Evolutionary conservation across 139 green algal genomes (phyloP).

Genomic region (Haematococcus lacustris): DNA sequence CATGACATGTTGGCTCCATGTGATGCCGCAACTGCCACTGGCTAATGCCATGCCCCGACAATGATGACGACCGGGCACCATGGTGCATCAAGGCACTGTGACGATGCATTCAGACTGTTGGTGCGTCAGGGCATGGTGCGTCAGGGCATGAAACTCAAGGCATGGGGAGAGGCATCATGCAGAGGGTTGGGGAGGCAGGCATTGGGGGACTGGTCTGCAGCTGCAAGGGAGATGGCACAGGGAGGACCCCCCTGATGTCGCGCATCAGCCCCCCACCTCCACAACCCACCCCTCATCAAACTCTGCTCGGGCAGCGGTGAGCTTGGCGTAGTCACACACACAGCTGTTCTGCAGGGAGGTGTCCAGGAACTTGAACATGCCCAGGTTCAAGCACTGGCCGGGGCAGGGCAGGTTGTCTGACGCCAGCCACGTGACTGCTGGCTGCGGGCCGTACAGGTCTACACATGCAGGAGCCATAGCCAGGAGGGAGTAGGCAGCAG

Average conservation of each 20-base stretch:
- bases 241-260: neutral
- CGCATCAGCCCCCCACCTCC: neutral
- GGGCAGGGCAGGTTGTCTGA: slow-evolving; percentile 16
- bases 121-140: too few relatives aligned
- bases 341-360: slow-evolving; percentile 16
- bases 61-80: too few relatives aligned
- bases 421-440: slow-evolving; percentile 15
- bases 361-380: slow-evolving; percentile 15
- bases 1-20: too few relatives aligned
- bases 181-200: neutral
- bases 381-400: slow-evolving; percentile 31
- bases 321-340: slow-evolving; percentile 13
- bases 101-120: too few relatives aligned
- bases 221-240: neutral
- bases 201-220: neutral
- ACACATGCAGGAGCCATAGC: neutral
- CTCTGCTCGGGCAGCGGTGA: neutral
- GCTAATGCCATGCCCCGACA: too few relatives aligned
- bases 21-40: too few relatives aligned
- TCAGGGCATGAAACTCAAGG: too few relatives aligned
- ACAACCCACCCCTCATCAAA: slow-evolving; percentile 8
- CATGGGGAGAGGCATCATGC: too few relatives aligned
- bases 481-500: neutral
- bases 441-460: slow-evolving; percentile 4
- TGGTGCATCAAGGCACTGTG: too few relatives aligned